Evolutionary conservation across 257 asterid species (phyloP), one percentile per base, ranked within the genome.

Genomic region (Solanum lycopersicoides): DNA sequence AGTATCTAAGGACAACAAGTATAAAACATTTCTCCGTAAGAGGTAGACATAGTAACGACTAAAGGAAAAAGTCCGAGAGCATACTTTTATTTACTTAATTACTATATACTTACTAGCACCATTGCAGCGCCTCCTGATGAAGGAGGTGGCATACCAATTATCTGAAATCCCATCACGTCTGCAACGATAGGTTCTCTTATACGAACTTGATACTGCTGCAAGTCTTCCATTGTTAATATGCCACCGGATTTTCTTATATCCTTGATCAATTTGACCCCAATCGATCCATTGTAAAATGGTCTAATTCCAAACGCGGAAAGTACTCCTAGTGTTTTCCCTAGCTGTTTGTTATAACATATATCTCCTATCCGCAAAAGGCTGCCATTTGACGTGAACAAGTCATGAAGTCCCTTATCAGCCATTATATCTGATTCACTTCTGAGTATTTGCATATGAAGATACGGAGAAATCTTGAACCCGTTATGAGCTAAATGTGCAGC

Each of bases 111-210:
- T 89, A 95, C 98, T 30, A 95, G 94, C 21, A 92, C 86, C 89
- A 93, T 83, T 9, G 93, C 84, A 71, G 94, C 90, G 9, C 96
- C 98, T 11, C 96, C 98, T 9, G 95, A 79, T 7, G 98, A 95
- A 87, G 98, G 98, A 42, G 98, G 95, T 30, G 97, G 96, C 97
- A 93, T 92, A 82, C 92, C 86, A 3, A 92, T 83, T 53, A 95
- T 50, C 83, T 90, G 88, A 35, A 90, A 87, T 50, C 97, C 98
- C 94, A 92, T 87, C 4, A 89, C 87, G 4, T 86, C 75, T 16
- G 87, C 30, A 13, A 76, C 11, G 37, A 94, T 86, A 5, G 97
- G 94, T 75, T 89, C 79, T 86, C 95, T 93, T 50, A 89, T 16
- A 87, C 89, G 90, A 30, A 94, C 97, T 16, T 56, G 53, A 80